Percentiles rank a stretch among this genome's conserved stretches.
These are phyloP conservation scores for Lactifluus subvellereus DNA, from an alignment of 768 basidiomycete genomes.

Conservation along the genomic window DNA sequence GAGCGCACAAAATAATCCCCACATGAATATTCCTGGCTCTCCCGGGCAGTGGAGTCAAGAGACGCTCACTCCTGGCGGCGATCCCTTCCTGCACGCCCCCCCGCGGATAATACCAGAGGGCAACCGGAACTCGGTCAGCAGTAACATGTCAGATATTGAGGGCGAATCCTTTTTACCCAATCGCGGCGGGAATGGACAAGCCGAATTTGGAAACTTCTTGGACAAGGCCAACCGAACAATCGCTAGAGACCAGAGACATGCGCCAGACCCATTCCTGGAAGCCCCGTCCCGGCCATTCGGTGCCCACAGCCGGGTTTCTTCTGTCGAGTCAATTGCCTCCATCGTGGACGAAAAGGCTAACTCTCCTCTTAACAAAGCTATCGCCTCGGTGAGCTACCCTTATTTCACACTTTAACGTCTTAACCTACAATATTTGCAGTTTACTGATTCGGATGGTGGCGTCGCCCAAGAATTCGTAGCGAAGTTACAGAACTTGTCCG, in stretches of 20 bases:
- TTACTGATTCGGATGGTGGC: conserved; percentile 90
- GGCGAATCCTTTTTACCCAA: conserved; percentile 50
- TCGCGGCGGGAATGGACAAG: conserved; percentile 31
- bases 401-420: conserved; percentile 7
- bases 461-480: conserved; percentile 87
- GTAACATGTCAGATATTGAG: conserved; percentile 51
- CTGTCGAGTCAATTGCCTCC: conserved; percentile 87
- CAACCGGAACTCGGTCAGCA: conserved; percentile 34
- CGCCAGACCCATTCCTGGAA: conserved; percentile 85
- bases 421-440: conserved; percentile 39
- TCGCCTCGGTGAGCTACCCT: conserved; percentile 59
- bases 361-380: conserved; percentile 91
- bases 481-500: conserved; percentile 67
- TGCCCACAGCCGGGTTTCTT: conserved; percentile 69
- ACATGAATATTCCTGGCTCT: conserved; percentile 41
- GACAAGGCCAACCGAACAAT: conserved; percentile 82
- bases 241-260: conserved; percentile 68
- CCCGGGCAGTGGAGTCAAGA: conserved; percentile 63
- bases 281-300: conserved; percentile 75
- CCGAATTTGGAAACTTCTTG: conserved; percentile 70
- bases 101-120: conserved; percentile 31
- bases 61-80: conserved; percentile 44
- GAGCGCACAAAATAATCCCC: conserved; percentile 45
- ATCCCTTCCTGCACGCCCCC: conserved; percentile 36
- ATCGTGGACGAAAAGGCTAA: conserved; percentile 88